These are phyloP conservation scores for Colletotrichum eremochloae DNA, from an alignment of 2,329 filamentous ascomycete species.

Conservation along the genomic window DNA sequence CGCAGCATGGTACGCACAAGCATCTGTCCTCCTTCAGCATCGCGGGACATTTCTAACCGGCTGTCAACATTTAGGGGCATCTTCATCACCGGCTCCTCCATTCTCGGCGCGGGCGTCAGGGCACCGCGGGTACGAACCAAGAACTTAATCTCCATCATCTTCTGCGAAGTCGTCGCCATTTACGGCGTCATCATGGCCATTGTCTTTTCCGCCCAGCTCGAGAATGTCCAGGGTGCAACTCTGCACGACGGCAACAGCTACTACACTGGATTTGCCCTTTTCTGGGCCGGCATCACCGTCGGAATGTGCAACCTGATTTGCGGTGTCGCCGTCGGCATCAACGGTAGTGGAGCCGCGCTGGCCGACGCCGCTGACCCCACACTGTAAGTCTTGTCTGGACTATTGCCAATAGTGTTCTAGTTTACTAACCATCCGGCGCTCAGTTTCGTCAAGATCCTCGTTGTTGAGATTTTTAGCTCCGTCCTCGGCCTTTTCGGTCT, in stretches of 20 bases:
- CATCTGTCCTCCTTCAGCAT: conserved; percentile 6
- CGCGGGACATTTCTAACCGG: conserved; percentile 22
- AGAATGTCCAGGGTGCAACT: conserved; percentile 71
- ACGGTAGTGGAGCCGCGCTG: conserved; percentile 94
- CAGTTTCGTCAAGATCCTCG: conserved; percentile 98
- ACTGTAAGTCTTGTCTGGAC: conserved; percentile 75
- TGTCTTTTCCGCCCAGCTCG: conserved; percentile 92
- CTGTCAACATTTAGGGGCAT: conserved; percentile 79
- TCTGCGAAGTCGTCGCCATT: conserved; percentile 99
- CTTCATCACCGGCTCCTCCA: conserved; percentile 97
- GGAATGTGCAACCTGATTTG: conserved; percentile 97
- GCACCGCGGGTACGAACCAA: conserved; percentile 98
- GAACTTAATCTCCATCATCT: conserved; percentile 99
- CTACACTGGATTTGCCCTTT: conserved; percentile 95
- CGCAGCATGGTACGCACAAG: conserved; percentile 84
- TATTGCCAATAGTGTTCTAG: conserved; percentile 23
- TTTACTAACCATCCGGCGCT: conserved; percentile 44
- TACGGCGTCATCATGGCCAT: conserved; percentile 99
- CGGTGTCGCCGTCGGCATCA: conserved; percentile 96
- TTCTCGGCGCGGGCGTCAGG: conserved; percentile 95
- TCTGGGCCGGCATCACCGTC: conserved; percentile 95
- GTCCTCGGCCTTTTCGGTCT: conserved; percentile 96
- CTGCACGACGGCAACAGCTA: conserved; percentile 83
- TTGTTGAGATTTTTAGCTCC: conserved; percentile 99
- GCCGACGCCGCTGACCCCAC: conserved; percentile 94